Conservation (phyloP, 805 yeast species). For the Alloascoidea hylecoeti region DNA sequence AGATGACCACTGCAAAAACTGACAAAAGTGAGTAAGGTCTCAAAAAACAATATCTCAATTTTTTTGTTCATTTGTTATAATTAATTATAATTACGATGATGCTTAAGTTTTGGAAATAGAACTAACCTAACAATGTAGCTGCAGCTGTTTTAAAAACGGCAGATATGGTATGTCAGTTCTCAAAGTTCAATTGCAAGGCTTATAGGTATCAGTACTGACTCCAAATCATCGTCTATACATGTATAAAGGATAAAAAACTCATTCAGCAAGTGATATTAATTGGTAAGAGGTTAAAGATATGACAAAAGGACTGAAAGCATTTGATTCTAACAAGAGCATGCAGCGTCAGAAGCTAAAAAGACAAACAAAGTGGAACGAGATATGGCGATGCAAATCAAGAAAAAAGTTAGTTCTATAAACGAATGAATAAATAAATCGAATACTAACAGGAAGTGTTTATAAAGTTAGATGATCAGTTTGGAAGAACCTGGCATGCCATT, state of each 20-base stretch:
- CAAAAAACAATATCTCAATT: too few species aligned
- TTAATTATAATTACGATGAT: too few species aligned
- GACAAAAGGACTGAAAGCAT: neutral
- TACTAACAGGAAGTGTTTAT: neutral
- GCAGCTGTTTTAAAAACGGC: slow-evolving; percentile 16
- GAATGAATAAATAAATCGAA: neutral
- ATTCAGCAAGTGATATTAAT: slow-evolving; percentile 9
- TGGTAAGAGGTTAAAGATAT: neutral
- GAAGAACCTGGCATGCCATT: slow-evolving; percentile 50
- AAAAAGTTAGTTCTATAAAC: slow-evolving; percentile 20
- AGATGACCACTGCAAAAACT: too few species aligned
- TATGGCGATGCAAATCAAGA: slow-evolving; percentile 41
- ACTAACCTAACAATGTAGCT: too few species aligned
- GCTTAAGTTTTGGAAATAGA: too few species aligned
- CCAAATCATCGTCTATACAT: slow-evolving; percentile 11
- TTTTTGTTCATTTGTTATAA: too few species aligned
- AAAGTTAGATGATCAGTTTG: slow-evolving; percentile 32
- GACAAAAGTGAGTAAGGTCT: too few species aligned
- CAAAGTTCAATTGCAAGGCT: neutral
- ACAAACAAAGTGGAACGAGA: slow-evolving; percentile 35
- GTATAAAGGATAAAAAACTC: slow-evolving; percentile 16
- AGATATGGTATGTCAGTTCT: slow-evolving; percentile 15
- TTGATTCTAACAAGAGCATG: slow-evolving; percentile 3
- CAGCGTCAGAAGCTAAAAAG: slow-evolving; percentile 27
- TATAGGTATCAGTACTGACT: neutral